Evolutionary conservation across 139 green algal genomes (phyloP).

Genomic region (Coccomyxa sp.): DNA sequence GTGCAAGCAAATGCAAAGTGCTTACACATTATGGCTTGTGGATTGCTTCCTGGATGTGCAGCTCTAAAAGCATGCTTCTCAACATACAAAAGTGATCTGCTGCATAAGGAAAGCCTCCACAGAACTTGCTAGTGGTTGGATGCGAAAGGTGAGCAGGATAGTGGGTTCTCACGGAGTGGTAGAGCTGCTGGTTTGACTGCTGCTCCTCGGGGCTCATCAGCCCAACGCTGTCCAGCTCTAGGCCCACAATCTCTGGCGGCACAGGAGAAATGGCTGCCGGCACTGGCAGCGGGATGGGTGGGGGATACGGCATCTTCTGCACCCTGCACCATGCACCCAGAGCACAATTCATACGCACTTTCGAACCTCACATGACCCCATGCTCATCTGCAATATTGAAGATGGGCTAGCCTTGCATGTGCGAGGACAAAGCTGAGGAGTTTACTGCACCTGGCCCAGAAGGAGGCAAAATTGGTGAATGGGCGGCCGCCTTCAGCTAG

Average conservation of each 20-base stretch:
- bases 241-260: slow-evolving; percentile 2
- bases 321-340: not conserved
- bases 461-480: slow-evolving; percentile 74
- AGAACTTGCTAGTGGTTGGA: not conserved
- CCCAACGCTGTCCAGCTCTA: slow-evolving; percentile 50
- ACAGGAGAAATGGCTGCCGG: slow-evolving; percentile 40
- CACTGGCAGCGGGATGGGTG: slow-evolving; percentile 46
- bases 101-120: not conserved
- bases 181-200: slow-evolving; percentile 64
- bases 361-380: not conserved
- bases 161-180: slow-evolving; percentile 40
- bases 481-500: slow-evolving; percentile 53
- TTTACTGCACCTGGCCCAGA: slow-evolving; percentile 54
- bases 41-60: too few relatives aligned
- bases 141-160: not conserved
- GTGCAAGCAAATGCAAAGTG: too few relatives aligned
- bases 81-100: too few relatives aligned
- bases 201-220: slow-evolving; percentile 74
- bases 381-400: too few relatives aligned
- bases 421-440: not conserved
- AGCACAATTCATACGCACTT: not conserved
- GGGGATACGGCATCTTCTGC: slow-evolving; percentile 40
- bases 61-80: too few relatives aligned
- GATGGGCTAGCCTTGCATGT: not conserved
- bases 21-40: too few relatives aligned